Evolutionary conservation across 1,284 basidiomycete species (phyloP), one percentile per base, ranked within the genome.

Genomic region (Malassezia arunalokei): DNA sequence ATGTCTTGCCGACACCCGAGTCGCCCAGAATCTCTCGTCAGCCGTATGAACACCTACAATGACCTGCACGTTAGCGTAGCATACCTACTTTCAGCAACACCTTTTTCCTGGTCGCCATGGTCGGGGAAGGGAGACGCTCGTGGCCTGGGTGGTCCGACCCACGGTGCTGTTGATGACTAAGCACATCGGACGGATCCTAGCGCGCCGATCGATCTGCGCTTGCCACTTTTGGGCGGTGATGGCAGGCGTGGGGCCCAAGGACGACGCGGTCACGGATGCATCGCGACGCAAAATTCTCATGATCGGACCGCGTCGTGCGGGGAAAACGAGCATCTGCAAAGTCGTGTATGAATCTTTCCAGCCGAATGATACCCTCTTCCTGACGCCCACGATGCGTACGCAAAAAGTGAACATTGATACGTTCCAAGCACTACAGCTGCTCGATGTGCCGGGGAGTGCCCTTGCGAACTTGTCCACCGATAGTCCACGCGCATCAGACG

Each of bases 1-100:
- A 98, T 44, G 92, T 98, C 85, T 98, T 98, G 48, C 92, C 94
- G 75, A 99, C 94, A 57, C 92, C 68, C 12, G 68, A 71, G 54
- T 71, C 68, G 38, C 68, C 68, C 24, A 65, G 50, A 55, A 72
- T 63, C 66, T 65, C 35, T 9, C 11, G 35, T 33, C 8, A 35
- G 33, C 15, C 33, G 15, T 20, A 29, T 14, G 4, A 8, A 40
- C 35, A 67, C 65, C 49, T 51, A 68, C 63, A 56, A 70, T 71
- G 57, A 68, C 67, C 60, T 62, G 43, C 6, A 24, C 30, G 29
- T 14, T 8, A 24, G 37, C 2, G 15, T 9, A 15, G 15, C 6
- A 27, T 8, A 51, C 48, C 35, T 17, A 91, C 91, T 83, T 98
- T 98, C 75, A 98, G 83, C 52, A 98, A 80, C 68, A 95, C 91